Conservation (phyloP, 176 grass and related monocot species). For the Panicum miliaceum region DNA sequence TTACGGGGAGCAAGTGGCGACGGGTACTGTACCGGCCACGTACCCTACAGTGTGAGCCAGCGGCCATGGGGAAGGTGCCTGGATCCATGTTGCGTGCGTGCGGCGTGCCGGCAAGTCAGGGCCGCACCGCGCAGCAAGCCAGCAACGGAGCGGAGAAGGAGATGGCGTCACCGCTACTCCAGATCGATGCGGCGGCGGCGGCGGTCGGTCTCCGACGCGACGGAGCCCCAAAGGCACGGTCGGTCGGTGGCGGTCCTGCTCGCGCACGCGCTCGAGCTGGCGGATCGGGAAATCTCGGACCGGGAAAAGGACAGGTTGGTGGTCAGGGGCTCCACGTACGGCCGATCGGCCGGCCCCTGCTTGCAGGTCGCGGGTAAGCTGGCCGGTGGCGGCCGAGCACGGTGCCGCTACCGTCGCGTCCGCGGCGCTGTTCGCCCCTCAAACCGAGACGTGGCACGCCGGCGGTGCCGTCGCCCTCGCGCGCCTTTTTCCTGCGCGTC, state of each 20-base stretch:
- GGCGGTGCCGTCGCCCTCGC: conserved; percentile 9
- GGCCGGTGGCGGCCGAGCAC: too few species aligned
- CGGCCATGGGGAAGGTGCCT: too few species aligned
- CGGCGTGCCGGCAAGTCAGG: too few species aligned
- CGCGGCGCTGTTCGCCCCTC: not conserved
- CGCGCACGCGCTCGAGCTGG: not conserved
- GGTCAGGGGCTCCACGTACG: not conserved
- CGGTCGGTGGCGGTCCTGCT: not conserved
- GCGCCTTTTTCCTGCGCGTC: not conserved
- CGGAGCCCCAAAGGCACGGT: not conserved
- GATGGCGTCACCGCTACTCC: not conserved
- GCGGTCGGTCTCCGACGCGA: not conserved
- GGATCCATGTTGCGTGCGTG: too few species aligned
- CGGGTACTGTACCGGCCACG: too few species aligned
- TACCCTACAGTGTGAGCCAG: too few species aligned
- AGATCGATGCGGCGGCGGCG: not conserved
- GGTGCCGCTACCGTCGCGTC: not conserved
- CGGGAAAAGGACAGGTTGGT: not conserved
- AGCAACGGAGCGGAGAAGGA: not conserved
- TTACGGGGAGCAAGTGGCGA: not conserved
- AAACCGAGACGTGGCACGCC: not conserved
- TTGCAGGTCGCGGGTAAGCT: not conserved
- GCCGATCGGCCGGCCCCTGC: not conserved
- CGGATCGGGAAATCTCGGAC: not conserved
- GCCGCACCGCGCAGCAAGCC: too few species aligned